phyloP scores from a whole-genome alignment of 2,329 filamentous ascomycete species.

The Paracamarosporium sp. region DNA sequence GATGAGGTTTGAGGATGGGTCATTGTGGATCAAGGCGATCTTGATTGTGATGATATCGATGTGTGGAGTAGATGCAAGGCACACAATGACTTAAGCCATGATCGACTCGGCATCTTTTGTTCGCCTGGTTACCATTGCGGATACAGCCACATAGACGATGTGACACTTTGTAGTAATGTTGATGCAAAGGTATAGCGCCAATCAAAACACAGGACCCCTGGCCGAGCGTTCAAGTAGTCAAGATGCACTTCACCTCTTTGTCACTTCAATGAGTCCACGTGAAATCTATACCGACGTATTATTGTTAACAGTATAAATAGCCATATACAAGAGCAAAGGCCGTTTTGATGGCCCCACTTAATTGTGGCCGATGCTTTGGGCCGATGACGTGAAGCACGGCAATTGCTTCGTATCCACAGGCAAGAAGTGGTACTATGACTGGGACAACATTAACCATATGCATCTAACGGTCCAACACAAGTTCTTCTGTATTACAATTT shows the following conservation, averaged over 20 bases:
- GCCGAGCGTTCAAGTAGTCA: neutral
- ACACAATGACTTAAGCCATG: neutral
- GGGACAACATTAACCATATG: neutral
- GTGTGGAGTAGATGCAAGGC: neutral
- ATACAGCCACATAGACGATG: neutral
- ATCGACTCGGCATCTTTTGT: neutral
- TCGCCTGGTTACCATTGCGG: neutral
- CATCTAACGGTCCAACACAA: neutral
- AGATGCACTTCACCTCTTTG: neutral
- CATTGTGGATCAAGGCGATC: neutral
- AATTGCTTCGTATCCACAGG: neutral
- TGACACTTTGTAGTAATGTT: neutral
- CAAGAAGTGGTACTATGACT: neutral
- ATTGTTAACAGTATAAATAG: neutral
- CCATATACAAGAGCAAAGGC: neutral
- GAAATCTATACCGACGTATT: neutral
- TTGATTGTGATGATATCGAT: neutral
- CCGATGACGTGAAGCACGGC: too few relatives aligned
- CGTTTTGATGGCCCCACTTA: too few relatives aligned
- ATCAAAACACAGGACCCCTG: neutral
- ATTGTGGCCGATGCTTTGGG: too few relatives aligned
- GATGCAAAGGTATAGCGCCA: neutral
- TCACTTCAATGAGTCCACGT: neutral
- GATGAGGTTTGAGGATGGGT: neutral
- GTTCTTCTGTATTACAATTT: neutral